A percentile compares a stretch with the other conserved stretches of the same genome.
Conservation (phyloP, 306 rosid genomes). For the Neltuma alba region DNA sequence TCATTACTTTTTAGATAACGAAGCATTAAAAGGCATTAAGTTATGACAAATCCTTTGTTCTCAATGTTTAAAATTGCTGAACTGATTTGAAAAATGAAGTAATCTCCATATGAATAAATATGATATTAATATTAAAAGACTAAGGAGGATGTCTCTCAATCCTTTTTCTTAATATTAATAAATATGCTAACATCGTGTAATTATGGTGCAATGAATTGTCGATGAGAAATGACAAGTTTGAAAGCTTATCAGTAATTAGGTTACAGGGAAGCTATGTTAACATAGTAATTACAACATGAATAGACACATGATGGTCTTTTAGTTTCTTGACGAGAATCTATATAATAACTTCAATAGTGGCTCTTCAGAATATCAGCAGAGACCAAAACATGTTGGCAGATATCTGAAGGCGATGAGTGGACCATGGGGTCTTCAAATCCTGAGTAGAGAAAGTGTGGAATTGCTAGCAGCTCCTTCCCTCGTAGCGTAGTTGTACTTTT, state of each 20-base stretch:
- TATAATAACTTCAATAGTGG: too few species aligned
- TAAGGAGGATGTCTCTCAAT: not conserved
- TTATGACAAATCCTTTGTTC: not conserved
- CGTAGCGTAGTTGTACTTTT: too few species aligned
- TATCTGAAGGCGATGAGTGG: too few species aligned
- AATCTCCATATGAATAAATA: not conserved
- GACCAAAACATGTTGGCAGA: too few species aligned
- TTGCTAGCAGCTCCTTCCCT: too few species aligned
- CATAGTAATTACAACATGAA: not conserved
- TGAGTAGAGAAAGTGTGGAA: too few species aligned
- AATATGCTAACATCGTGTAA: conserved; percentile 17
- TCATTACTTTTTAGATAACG: too few species aligned
- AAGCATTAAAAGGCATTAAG: not conserved
- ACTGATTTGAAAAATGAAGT: not conserved
- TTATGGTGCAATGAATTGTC: conserved; percentile 5
- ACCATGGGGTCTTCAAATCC: too few species aligned
- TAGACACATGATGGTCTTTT: not conserved
- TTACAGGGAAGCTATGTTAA: not conserved
- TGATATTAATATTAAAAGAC: too few species aligned
- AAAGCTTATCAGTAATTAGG: not conserved
- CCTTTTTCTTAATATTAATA: not conserved
- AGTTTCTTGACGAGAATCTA: not conserved
- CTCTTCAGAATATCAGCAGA: too few species aligned
- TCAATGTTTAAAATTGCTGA: conserved; percentile 9
- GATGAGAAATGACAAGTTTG: not conserved